Evolutionary conservation across 1,139 yeast genomes (phyloP), one percentile per base, ranked within the genome.

Genomic region (Protomyces macrosporus): DNA sequence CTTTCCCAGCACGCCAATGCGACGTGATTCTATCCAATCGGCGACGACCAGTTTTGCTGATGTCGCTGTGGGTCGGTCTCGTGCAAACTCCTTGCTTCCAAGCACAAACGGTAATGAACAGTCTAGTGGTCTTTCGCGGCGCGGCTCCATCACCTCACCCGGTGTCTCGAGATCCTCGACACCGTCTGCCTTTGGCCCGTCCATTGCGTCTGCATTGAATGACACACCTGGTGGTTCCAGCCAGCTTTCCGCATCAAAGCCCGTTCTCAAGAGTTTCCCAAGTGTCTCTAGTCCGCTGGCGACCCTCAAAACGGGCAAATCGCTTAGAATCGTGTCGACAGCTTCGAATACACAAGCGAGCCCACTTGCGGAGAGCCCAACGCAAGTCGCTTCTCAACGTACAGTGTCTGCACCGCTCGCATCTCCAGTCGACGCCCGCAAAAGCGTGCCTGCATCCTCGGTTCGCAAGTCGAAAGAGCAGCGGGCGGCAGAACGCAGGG

Each of bases 401-500:
- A 30, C 51, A 30, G 14, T 6, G 14, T 6, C 14, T 9, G 42
- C 14, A 39, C 6, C 42, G 6, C 6, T 39, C 42, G 12, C 6
- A 6, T 42, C 48, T n/a, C 48, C 48, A 9, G 16, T 14, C 32
- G 48, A 42, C 7, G 10, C 39, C 33, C 62, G 62, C 16, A 58
- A 58, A 40, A 51, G 56, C 37, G 62, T 58, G 23, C 62, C 62
- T 9, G 55, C 56, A 10, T 12, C 34, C 23, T 58, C 62, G 7
- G 55, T 58, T 7, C 51, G 52, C 34, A 58, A 58, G 53, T 45
- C 62, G 10, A 58, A 58, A 33, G 62, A 58, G 37, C 62, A 58
- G 36, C 42, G 52, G 14, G 36, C 36, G 12, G 55, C 62, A 14
- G 62, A 58, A 34, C 62, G 53, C 23, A 45, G 42, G 12, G 62